Conservation (phyloP, 176 grass and related monocot species). For the Hsuehochloa calcarea region DNA sequence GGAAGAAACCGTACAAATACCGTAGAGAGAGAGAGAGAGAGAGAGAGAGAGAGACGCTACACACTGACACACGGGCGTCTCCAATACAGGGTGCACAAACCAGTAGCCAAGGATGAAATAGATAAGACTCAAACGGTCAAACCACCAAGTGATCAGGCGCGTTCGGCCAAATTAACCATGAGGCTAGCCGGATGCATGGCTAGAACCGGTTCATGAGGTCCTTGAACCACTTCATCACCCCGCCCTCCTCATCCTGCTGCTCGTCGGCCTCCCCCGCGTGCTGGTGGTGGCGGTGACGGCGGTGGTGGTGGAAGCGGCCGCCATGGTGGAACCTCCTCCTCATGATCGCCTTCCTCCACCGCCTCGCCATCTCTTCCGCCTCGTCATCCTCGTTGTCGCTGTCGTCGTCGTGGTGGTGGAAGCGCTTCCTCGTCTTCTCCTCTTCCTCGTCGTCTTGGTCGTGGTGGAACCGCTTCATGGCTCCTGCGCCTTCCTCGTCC, state of each 20-base stretch:
- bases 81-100: neutral
- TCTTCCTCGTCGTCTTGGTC: neutral
- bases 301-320: conserved; percentile 2
- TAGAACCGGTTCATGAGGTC: conserved; percentile 30
- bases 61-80: too few species aligned
- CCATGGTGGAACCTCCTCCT: neutral
- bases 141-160: neutral
- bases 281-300: neutral
- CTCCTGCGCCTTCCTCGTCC: neutral
- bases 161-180: neutral
- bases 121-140: neutral
- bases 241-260: neutral
- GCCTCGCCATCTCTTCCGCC: conserved; percentile 20
- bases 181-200: neutral
- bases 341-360: conserved; percentile 29
- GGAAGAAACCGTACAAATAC: neutral
- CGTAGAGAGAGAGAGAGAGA: neutral
- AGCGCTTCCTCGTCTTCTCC: neutral
- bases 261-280: neutral
- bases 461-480: neutral
- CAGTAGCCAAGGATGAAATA: neutral
- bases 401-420: neutral
- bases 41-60: neutral
- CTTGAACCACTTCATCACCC: conserved; percentile 22
- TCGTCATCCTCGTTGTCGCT: neutral